Percentiles rank a stretch among this genome's conserved stretches.
Conservation (phyloP, 2,329 filamentous ascomycete genomes). For the Sporothrix phasma region DNA sequence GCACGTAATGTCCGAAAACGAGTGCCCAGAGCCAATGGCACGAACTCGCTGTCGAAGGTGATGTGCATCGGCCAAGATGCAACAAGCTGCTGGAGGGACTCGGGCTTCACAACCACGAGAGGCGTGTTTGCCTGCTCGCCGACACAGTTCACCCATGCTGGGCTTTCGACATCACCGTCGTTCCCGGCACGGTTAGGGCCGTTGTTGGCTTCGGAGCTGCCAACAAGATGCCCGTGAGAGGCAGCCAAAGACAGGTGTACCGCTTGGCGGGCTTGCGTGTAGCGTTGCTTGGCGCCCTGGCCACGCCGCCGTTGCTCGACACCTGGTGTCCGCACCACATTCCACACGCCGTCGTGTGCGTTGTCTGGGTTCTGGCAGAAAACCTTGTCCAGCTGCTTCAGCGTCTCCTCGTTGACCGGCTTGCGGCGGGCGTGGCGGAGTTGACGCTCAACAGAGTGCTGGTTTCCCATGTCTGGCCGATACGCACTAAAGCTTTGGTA, state of each 20-base stretch:
- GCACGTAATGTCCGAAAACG: slow-evolving; percentile 22
- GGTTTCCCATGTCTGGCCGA: slow-evolving; percentile 5
- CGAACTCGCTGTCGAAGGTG: slow-evolving; percentile 18
- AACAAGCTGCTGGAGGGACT: slow-evolving; percentile 20
- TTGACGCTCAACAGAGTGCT: slow-evolving; percentile 16
- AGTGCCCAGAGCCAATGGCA: slow-evolving; percentile 23
- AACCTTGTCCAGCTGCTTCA: slow-evolving; percentile 14
- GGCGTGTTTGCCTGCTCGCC: slow-evolving; percentile 20
- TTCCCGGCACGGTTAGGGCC: not conserved
- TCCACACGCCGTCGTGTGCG: slow-evolving; percentile 15
- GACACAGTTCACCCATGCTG: slow-evolving; percentile 21
- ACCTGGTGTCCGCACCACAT: slow-evolving; percentile 13
- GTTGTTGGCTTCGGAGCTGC: not conserved
- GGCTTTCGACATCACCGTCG: not conserved
- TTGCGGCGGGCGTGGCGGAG: slow-evolving; percentile 12
- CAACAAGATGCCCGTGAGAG: slow-evolving; percentile 7
- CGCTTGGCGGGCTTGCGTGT: slow-evolving; percentile 12
- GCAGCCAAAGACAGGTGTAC: slow-evolving; percentile 11
- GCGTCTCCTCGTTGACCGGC: slow-evolving; percentile 9
- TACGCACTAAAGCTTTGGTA: not conserved
- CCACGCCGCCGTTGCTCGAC: slow-evolving; percentile 8
- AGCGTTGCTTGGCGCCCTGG: slow-evolving; percentile 14
- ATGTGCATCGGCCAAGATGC: slow-evolving; percentile 19
- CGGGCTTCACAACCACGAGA: slow-evolving; percentile 17
- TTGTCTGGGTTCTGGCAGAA: slow-evolving; percentile 15